A percentile compares a stretch with the other conserved stretches of the same genome.
Evolutionary conservation across 2,329 filamentous ascomycete genomes (phyloP).

Genomic region (Zasmidium angulare): DNA sequence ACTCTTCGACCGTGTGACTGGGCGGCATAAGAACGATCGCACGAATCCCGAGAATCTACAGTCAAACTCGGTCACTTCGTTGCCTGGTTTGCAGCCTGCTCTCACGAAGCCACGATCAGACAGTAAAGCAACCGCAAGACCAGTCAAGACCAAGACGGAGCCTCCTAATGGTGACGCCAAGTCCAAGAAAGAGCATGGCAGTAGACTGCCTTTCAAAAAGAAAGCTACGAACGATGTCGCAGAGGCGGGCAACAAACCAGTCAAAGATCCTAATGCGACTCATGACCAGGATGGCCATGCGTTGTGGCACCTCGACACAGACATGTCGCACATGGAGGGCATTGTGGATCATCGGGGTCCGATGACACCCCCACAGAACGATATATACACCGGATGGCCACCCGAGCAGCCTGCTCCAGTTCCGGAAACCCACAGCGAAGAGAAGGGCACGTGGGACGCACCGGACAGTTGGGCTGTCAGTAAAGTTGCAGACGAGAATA

Average conservation of each 20-base stretch:
- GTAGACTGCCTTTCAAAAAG: constrained; percentile 55
- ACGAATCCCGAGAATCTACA: constrained; percentile 39
- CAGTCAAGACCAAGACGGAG: constrained; percentile 21
- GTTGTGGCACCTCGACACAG: constrained; percentile 78
- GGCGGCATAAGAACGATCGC: constrained; percentile 48
- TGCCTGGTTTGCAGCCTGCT: constrained; percentile 38
- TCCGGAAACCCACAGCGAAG: constrained; percentile 22
- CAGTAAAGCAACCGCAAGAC: constrained; percentile 27
- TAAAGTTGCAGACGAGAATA: constrained; percentile 64
- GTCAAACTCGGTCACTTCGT: constrained; percentile 40
- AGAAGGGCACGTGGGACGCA: constrained; percentile 74
- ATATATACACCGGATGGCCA: constrained; percentile 51
- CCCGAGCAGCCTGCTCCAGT: constrained; percentile 34
- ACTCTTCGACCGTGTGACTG: constrained; percentile 55
- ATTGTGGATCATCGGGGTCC: constrained; percentile 69
- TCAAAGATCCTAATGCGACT: constrained; percentile 45
- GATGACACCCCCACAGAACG: constrained; percentile 63
- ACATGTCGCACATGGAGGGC: constrained; percentile 86
- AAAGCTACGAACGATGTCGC: constrained; percentile 47
- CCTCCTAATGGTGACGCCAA: constrained; percentile 14
- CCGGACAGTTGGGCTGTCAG: constrained; percentile 97
- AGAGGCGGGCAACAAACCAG: constrained; percentile 38
- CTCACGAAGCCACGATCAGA: constrained; percentile 23
- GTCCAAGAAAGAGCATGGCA: constrained; percentile 27
- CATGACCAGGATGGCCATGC: constrained; percentile 39